Evolutionary conservation across 768 basidiomycete genomes (phyloP).

Genomic region (Kwoniella sp.): DNA sequence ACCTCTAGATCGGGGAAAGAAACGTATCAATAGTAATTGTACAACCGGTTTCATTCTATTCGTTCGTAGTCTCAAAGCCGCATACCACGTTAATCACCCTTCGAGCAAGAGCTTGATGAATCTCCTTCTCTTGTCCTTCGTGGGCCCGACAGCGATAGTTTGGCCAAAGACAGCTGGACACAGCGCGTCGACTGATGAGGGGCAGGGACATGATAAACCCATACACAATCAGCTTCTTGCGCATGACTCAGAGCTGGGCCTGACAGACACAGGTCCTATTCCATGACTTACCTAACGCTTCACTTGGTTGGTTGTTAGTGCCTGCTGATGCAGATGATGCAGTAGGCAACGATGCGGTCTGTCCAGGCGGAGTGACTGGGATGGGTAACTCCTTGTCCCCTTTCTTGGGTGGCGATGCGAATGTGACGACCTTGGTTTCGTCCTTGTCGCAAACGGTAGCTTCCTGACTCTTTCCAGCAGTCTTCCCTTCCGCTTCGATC

Average conservation of each 20-base stretch:
- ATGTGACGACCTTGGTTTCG: neutral
- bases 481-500: neutral
- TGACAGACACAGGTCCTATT: too few species aligned
- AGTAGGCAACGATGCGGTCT: conserved; percentile 3
- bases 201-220: too few species aligned
- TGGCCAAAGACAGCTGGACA: conserved; percentile 26
- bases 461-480: conserved; percentile 5
- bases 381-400: neutral
- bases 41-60: too few species aligned
- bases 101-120: conserved; percentile 41
- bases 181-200: conserved; percentile 22
- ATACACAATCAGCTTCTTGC: too few species aligned
- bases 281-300: conserved; percentile 11
- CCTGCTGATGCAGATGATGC: neutral
- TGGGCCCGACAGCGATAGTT: neutral
- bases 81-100: conserved; percentile 15
- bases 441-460: neutral
- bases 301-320: neutral
- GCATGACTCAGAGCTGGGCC: too few species aligned
- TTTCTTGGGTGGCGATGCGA: conserved; percentile 14
- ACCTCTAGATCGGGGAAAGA: too few species aligned
- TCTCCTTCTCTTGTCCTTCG: conserved; percentile 24
- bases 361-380: neutral
- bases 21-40: too few species aligned
- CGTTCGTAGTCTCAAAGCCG: too few species aligned